Evolutionary conservation across 2,329 filamentous ascomycete species (phyloP), one percentile per base, ranked within the genome.

Genomic region (Ploettnerulaceae sp.): DNA sequence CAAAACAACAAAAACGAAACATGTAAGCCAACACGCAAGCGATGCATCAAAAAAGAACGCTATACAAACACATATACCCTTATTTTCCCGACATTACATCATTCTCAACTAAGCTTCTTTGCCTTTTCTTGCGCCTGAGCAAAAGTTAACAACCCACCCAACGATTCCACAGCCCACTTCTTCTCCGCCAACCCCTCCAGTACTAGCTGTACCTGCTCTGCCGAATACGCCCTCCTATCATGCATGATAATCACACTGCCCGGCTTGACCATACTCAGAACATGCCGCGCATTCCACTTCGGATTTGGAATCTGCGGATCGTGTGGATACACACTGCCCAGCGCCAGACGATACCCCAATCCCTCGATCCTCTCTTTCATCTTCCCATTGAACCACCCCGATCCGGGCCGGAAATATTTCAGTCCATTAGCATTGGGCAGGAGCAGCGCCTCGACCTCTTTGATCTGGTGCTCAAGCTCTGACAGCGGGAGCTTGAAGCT

Each of bases 291-390:
- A 66, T 95, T 95, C 42, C 89, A 56, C 53, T 71, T 69, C 56
- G 79, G 75, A 59, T 77, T 82, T 7, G 72, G 71, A 48, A 95
- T 83, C 71, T 94, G 89, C n/a, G 89, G 82, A 68, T 95, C 89
- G 68, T 95, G 89, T 4, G 89, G 89, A 67, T 94, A 95, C 31
- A 95, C 82, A 64, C 81, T 82, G 2, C 89, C 89, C 29, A 95
- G 69, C n/a, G 89, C 83, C 41, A 93, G 72, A 39, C 74, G 72
- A 65, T 88, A 90, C 3, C 81, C 82, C 51, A 89, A 62, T 41
- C 67, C 71, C 25, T 68, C 67, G 6, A 88, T 67, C 26, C 84
- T 62, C 25, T 67, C 65, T 15, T 85, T 72, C 81, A 95, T 90
- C 14, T 76, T 66, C 32, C 71, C 69, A 59, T 76, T 89, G 69